Evolutionary conservation across 495 filamentous ascomycete genomes (phyloP).

Genomic region (Penicillium odoratum): DNA sequence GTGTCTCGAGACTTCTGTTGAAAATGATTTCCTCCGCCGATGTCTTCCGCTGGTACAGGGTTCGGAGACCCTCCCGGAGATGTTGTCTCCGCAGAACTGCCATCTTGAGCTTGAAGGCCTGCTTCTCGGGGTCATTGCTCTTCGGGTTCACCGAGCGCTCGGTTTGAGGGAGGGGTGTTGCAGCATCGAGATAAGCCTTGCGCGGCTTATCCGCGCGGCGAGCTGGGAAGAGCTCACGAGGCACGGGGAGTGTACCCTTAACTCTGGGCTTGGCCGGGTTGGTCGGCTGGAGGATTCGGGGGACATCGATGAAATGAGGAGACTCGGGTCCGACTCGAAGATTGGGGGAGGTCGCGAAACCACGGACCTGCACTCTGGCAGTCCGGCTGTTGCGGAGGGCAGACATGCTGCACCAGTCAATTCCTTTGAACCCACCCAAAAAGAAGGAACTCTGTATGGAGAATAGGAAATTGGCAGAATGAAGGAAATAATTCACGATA

Average conservation of each 20-base stretch:
- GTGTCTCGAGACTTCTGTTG: slow-evolving; percentile 35
- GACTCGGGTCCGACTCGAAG: slow-evolving; percentile 61
- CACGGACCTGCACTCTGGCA: slow-evolving; percentile 47
- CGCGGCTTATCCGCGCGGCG: slow-evolving; percentile 52
- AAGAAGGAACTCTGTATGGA: background rate
- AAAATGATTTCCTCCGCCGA: slow-evolving; percentile 37
- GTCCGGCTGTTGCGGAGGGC: slow-evolving; percentile 41
- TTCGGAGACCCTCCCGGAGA: slow-evolving; percentile 60
- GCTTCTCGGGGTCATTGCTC: slow-evolving; percentile 49
- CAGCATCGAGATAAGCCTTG: slow-evolving; percentile 51
- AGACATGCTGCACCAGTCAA: slow-evolving; percentile 35
- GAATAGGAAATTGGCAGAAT: background rate
- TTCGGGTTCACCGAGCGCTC: slow-evolving; percentile 29
- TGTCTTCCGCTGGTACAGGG: slow-evolving; percentile 58
- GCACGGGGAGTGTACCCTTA: slow-evolving; percentile 72
- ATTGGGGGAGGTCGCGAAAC: slow-evolving; percentile 40
- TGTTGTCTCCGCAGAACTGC: slow-evolving; percentile 60
- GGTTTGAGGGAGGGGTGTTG: slow-evolving; percentile 37
- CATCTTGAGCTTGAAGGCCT: slow-evolving; percentile 63
- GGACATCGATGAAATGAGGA: slow-evolving; percentile 72
- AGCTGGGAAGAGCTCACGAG: slow-evolving; percentile 62
- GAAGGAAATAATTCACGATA: slow-evolving; percentile 1
- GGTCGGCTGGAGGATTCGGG: slow-evolving; percentile 50
- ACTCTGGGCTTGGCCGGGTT: slow-evolving; percentile 46
- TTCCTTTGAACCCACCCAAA: background rate